A percentile compares a stretch with the other conserved stretches of the same genome.
Evolutionary conservation across 768 basidiomycete species (phyloP).

Genomic region (Podaxis mareebaensis): DNA sequence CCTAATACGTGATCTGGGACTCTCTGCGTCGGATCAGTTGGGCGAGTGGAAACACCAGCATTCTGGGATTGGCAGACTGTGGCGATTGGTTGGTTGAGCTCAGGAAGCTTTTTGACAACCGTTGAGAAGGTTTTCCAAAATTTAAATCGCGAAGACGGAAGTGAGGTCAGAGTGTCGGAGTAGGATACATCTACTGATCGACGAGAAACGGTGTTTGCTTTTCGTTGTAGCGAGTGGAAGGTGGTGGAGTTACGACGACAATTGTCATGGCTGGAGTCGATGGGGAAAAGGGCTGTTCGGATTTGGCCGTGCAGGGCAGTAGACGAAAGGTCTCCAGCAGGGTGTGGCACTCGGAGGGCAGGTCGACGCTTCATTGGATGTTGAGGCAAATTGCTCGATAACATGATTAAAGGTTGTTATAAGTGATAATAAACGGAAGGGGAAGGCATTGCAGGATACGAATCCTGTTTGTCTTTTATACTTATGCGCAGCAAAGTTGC

Average conservation of each 20-base stretch:
- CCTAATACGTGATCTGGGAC: not conserved
- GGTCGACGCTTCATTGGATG: not conserved
- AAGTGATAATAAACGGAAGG: not conserved
- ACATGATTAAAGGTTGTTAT: not conserved
- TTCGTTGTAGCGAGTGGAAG: not conserved
- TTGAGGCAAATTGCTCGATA: not conserved
- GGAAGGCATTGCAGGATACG: not conserved
- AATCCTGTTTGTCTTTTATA: too few species aligned
- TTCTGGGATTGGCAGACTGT: not conserved
- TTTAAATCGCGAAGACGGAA: not conserved
- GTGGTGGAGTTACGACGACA: not conserved
- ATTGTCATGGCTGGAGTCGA: not conserved
- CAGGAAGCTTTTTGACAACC: not conserved
- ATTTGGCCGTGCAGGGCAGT: not conserved
- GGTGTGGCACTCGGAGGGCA: not conserved
- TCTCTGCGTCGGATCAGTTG: not conserved
- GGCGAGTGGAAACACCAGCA: not conserved
- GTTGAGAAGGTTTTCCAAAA: not conserved
- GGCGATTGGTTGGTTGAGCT: not conserved
- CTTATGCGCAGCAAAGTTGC: too few species aligned
- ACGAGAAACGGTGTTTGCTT: too few species aligned
- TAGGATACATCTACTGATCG: too few species aligned
- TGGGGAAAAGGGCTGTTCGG: not conserved
- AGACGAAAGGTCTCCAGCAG: not conserved
- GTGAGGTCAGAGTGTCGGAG: not conserved